Evolutionary conservation across 306 rosid genomes (phyloP).

Genomic region (Hippophae rhamnoides): DNA sequence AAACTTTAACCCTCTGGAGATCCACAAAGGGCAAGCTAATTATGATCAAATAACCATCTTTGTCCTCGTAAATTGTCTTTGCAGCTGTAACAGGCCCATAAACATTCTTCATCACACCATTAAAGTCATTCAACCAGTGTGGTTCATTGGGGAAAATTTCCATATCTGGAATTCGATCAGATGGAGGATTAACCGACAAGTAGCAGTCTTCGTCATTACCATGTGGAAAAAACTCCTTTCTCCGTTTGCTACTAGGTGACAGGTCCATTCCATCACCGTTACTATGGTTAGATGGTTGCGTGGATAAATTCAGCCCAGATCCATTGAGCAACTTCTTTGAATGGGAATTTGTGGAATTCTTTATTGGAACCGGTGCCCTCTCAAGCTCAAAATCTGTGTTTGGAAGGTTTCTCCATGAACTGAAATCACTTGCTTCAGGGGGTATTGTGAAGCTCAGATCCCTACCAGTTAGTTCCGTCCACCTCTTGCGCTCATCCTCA

Average conservation of each 20-base stretch:
- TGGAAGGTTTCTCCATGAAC: constrained; percentile 87
- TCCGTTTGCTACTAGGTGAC: constrained; percentile 59
- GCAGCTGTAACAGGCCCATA: constrained; percentile 89
- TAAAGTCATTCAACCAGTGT: constrained; percentile 61
- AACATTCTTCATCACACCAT: constrained; percentile 75
- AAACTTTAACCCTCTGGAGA: constrained; percentile 79
- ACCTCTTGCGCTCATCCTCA: constrained; percentile 66
- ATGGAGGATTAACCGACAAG: constrained; percentile 63
- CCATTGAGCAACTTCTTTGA: constrained; percentile 79
- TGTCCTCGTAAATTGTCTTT: constrained; percentile 82
- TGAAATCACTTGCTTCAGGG: constrained; percentile 71
- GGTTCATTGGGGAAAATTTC: constrained; percentile 45
- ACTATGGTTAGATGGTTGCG: constrained; percentile 42
- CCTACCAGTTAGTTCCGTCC: constrained; percentile 84
- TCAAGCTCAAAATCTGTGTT: constrained; percentile 82
- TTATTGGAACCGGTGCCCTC: constrained; percentile 48
- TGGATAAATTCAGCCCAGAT: constrained; percentile 61
- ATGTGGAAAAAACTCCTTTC: constrained; percentile 57
- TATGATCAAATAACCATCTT: constrained; percentile 65
- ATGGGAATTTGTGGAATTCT: constrained; percentile 39
- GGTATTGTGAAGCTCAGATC: constrained; percentile 72
- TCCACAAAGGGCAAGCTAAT: constrained; percentile 83
- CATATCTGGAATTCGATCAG: constrained; percentile 48
- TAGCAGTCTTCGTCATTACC: constrained; percentile 56
- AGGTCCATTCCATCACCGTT: constrained; percentile 61